Conservation (phyloP, 305 asterid genomes). For the Nicotiana rustica region DNA sequence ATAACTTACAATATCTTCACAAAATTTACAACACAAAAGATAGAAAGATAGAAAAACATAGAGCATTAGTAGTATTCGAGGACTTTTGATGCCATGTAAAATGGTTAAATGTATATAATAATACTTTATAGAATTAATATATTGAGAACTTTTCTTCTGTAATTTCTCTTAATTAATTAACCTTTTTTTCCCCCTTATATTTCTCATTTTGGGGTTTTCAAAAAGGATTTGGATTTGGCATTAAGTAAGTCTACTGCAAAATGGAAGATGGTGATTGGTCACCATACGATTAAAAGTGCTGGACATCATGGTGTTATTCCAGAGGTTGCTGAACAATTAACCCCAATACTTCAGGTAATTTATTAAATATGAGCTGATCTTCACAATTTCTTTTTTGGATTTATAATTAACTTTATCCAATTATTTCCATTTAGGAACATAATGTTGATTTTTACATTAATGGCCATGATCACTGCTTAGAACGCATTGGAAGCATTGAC, state of each 20-base stretch:
- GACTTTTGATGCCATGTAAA: not conserved
- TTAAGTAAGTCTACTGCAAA: constrained; percentile 57
- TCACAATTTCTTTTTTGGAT: not conserved
- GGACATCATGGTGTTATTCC: constrained; percentile 64
- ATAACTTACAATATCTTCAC: no score
- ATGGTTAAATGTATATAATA: not conserved
- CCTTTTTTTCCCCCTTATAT: not conserved
- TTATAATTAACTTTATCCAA: not conserved
- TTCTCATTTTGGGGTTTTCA: not conserved
- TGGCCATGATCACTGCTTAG: constrained; percentile 82
- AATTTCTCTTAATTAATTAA: not conserved
- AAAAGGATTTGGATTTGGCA: constrained; percentile 69
- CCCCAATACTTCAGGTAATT: constrained; percentile 68
- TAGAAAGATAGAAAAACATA: no score
- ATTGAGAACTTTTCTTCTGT: not conserved
- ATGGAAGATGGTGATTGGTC: constrained; percentile 78
- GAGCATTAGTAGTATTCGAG: no score
- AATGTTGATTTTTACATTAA: constrained; percentile 68
- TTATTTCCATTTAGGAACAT: constrained; percentile 52
- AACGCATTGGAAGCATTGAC: constrained; percentile 60
- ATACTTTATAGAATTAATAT: not conserved
- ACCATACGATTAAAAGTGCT: constrained; percentile 71
- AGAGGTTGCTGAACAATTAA: constrained; percentile 58
- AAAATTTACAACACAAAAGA: no score
- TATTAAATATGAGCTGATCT: not conserved